phyloP scores from a whole-genome alignment of 805 yeast species.

The Zygosaccharomyces bisporus region DNA sequence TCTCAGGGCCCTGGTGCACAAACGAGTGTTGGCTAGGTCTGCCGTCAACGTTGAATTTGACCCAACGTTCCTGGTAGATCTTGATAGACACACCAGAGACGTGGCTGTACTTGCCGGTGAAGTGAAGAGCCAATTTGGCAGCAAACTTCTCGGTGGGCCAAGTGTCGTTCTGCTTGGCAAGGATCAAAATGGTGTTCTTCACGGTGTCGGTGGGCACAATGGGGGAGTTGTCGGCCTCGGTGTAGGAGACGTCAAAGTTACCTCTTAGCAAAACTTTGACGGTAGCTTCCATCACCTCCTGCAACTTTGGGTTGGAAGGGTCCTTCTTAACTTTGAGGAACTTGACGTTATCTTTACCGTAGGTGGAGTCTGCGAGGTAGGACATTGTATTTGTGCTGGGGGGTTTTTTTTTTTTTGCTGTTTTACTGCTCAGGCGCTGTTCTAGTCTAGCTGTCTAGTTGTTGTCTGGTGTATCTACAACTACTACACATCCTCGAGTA shows the following conservation, averaged over 20 bases:
- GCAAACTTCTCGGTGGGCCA: constrained; percentile 93
- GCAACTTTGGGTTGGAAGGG: constrained; percentile 64
- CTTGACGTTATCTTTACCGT: constrained; percentile 92
- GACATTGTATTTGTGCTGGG: constrained; percentile 8
- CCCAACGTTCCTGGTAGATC: constrained; percentile 75
- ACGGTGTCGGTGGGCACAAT: constrained; percentile 94
- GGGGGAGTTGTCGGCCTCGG: constrained; percentile 82
- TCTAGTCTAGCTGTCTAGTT: no score
- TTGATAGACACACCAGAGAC: constrained; percentile 66
- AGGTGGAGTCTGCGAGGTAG: constrained; percentile 49
- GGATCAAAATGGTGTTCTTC: constrained; percentile 79
- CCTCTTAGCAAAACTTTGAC: constrained; percentile 75
- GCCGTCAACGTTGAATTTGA: constrained; percentile 71
- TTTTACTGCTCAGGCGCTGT: not conserved
- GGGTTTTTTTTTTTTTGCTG: not conserved
- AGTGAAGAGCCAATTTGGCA: constrained; percentile 77
- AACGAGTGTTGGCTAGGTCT: constrained; percentile 79
- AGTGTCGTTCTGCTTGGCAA: constrained; percentile 77
- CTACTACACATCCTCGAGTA: not conserved
- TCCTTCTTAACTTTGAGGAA: constrained; percentile 85
- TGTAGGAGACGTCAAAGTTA: constrained; percentile 73
- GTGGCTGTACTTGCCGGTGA: constrained; percentile 70
- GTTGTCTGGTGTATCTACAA: no score
- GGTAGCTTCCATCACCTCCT: constrained; percentile 82
- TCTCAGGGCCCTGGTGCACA: constrained; percentile 78